Evolutionary conservation across 495 filamentous ascomycete species (phyloP), one percentile per base, ranked within the genome.

Genomic region (Tuber aestivum): DNA sequence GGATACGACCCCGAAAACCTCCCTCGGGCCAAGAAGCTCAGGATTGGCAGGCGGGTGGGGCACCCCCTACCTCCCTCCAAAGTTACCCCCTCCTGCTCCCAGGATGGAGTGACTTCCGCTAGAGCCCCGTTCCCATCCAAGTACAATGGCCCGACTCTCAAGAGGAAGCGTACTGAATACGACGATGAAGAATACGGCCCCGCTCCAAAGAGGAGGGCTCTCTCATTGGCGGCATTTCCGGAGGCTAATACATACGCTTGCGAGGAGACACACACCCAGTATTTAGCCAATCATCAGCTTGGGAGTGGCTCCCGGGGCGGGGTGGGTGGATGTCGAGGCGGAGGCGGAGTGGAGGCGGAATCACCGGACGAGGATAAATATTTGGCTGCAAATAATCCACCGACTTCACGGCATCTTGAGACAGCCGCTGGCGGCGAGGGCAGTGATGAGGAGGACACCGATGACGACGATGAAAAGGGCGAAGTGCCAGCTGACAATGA

Each of bases 31-130:
- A 23, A 50, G 21, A 21, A 21, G 4, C 21, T 50, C 23, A 23
- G 45, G 1, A 1, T 9, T n/a, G 4, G 2, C 21, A 1, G 21
- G 6, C n/a, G n/a, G n/a, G n/a, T n/a, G n/a, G n/a, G n/a, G n/a
- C n/a, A 50, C 21, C 21, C 6, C 21, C 21, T 23, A 20, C 45
- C 21, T 50, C 2, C 21, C 20, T 9, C 21, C 45, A 8, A 7
- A 48, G 45, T 21, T 21, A 8, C 6, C 20, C 18, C 21, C 3
- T 20, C 21, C 45, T 8, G 4, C 21, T 8, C 45, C 45, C 2
- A 6, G 1, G 23, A 21, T 10, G 21, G 20, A 50, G 5, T 2
- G 0, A 9, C 48, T 50, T n/a, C 21, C 21, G 0, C 8, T n/a
- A 5, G 8, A 10, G 21, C 48, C 8, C 48, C 23, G 0, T 50